Evolutionary conservation across 2,329 filamentous ascomycete species (phyloP), one percentile per base, ranked within the genome.

Genomic region (Aspergillus felis): DNA sequence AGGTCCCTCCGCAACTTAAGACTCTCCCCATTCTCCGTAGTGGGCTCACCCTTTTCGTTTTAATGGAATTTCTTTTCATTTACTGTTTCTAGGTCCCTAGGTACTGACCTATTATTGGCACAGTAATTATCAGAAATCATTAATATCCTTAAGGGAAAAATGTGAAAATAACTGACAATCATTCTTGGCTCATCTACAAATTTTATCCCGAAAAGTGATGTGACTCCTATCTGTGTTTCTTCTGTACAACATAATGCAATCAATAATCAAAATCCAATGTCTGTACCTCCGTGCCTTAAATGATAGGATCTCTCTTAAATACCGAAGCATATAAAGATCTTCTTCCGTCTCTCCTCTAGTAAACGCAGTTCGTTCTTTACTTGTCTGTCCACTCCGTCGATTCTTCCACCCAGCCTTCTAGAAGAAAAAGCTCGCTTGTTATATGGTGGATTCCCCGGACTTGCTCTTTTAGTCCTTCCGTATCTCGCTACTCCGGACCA

Each of bases 381-480:
- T 17, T 38, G 32, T 35, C 32, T 35, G 4, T 14, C 12, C 32
- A 14, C 4, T 35, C 32, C 32, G 32, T 35, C 6, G 4, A 38
- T 14, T 38, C 32, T 38, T 46, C 42, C 42, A 46, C 22, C 22
- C 42, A 20, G 42, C n/a, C 9, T 46, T 46, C 42, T 46, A 46
- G 32, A 38, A 38, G 6, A 17, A 7, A 7, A 17, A 38, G 32
- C 5, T 38, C 29, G 51, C 25, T 24, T 50, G 29, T 55, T 41
- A 25, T 46, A 38, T 35, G 28, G 28, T 50, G 48, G 35, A 49
- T 50, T 57, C 55, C 59, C 56, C 62, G 59, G 64, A 60, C 58
- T 61, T 64, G 57, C 62, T 62, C 53, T 55, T 64, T 64, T 60
- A 51, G 62, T 59, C 53, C 28, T 57, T 56, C 60, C 63, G 56